Evolutionary conservation across 768 basidiomycete species (phyloP).

Genomic region (Auriculariales sp.): DNA sequence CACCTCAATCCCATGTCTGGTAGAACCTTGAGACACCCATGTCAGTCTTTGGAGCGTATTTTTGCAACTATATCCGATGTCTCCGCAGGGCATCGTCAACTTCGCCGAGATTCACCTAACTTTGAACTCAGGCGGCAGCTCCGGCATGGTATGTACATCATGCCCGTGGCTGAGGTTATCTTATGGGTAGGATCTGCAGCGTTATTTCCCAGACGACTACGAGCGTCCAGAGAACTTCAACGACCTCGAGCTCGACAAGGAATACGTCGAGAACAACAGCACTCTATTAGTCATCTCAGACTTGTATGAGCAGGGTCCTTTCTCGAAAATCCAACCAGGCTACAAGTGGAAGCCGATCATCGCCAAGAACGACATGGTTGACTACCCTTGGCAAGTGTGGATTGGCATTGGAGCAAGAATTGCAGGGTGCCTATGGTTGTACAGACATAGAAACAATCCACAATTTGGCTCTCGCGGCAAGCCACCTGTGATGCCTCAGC

Average conservation of each 20-base stretch:
- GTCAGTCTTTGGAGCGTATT: too few species aligned
- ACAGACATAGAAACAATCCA: too few species aligned
- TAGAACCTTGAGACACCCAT: too few species aligned
- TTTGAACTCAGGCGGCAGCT: constrained; percentile 8
- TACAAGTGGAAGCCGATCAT: constrained; percentile 6
- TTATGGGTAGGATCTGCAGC: not conserved
- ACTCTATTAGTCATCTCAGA: constrained; percentile 7
- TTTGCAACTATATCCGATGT: too few species aligned
- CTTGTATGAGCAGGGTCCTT: constrained; percentile 12
- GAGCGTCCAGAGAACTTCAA: constrained; percentile 3
- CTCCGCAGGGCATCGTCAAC: too few species aligned
- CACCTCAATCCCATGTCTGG: too few species aligned
- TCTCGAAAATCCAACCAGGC: constrained; percentile 10
- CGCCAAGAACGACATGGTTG: constrained; percentile 9
- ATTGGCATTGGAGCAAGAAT: too few species aligned
- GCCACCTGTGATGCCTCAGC: too few species aligned
- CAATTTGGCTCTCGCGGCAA: too few species aligned
- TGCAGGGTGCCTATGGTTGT: too few species aligned
- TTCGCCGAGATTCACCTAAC: constrained; percentile 12
- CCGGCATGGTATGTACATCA: not conserved
- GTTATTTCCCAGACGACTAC: constrained; percentile 4
- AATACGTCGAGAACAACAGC: constrained; percentile 9
- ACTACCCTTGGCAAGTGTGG: constrained; percentile 15
- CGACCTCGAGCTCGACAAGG: constrained; percentile 3
- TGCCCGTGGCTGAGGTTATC: not conserved